Base-by-base conservation (phyloP, 805 yeast genomes). In the Kregervanrija delftensis region DNA sequence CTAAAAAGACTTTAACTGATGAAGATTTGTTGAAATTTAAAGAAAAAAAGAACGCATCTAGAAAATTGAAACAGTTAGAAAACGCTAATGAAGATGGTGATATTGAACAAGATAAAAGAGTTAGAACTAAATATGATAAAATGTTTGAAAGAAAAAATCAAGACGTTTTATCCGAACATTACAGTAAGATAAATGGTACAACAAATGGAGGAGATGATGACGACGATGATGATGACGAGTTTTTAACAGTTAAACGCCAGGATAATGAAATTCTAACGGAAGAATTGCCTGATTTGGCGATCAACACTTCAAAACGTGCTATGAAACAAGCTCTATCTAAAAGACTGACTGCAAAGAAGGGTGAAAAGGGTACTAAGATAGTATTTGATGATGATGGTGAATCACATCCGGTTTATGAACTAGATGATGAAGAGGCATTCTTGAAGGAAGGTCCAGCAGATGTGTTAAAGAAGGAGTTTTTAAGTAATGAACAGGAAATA, bases 91-190 rank as follows among this genome's bases (percentile, higher is more conserved):
- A 78, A 8, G 83, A 84, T 45, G 95, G 91, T 45, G 87, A 78
- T 36, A 50, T 68, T 14, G 62, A 63, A 11, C 68, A 57, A 2
- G 71, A 64, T 1, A 71, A 60, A 44, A 74, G 76, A 53, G 83
- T 80, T 2, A 77, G 89, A 57, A 93, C 97, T 12, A 91, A 86
- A 63, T 87, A 87, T 59, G 99, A 93, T 63, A 78, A 90, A 50
- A 90, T 93, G 96, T 93, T 93, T 66, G 95, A 88, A 62, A 78
- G 99, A 62, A 76, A 86, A 61, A 93, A 93, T 63, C 98, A 93
- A 68, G 84, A 85, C 43, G 95, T 93, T 14, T 71, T 93, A 42
- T 83, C 96, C 40, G 93, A 90, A 55, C 95, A 91, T 61, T 93
- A 89, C 60, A 64, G 81, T 64, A 85, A 80, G 48, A 72, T 93